Evolutionary conservation across 2,329 filamentous ascomycete genomes (phyloP), one percentile per base, ranked within the genome.

Genomic region (Penicillium janthinellum): DNA sequence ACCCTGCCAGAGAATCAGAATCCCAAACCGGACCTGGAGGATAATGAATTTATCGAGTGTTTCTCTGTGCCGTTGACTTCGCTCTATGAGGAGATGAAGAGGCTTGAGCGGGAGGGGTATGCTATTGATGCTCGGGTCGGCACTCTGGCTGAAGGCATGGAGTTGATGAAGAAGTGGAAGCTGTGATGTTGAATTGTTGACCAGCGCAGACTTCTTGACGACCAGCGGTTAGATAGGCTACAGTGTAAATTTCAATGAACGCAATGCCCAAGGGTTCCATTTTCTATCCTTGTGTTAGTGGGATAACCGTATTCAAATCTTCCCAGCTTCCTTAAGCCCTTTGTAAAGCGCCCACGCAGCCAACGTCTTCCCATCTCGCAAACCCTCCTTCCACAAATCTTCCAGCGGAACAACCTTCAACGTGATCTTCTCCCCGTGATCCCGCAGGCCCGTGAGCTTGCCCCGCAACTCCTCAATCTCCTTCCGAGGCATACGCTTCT

Each of bases 21-120:
- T 55, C 86, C 86, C 1, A 82, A 87, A 73, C 87, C 90, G 0
- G 79, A 89, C 70, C 81, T 93, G 6, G 90, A 94, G 71, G 90
- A 92, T 28, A 88, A 87, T 63, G 90, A 94, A 76, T 93, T 92
- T 71, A 93, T 94, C 70, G 90, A 93, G 73, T 88, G 88, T 37
- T 93, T 94, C 69, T 85, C 84, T 8, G 82, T 91, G 7, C 88
- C 87, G 5, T 71, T 94, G 45, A 78, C 76, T 20, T 79, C 83
- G 14, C 74, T 94, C 41, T 92, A 88, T 79, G 82, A 82, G 0
- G 86, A 89, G 70, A 88, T 88, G 71, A 86, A 86, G 72, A 83
- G 75, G 64, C 79, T 92, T 1, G 90, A 92, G 70, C 78, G 78
- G 2, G 80, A 91, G 64, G 91, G 91, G 0, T 92, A 85, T 74